phyloP scores from a whole-genome alignment of 768 basidiomycete species.

The Obba rivulosa region DNA sequence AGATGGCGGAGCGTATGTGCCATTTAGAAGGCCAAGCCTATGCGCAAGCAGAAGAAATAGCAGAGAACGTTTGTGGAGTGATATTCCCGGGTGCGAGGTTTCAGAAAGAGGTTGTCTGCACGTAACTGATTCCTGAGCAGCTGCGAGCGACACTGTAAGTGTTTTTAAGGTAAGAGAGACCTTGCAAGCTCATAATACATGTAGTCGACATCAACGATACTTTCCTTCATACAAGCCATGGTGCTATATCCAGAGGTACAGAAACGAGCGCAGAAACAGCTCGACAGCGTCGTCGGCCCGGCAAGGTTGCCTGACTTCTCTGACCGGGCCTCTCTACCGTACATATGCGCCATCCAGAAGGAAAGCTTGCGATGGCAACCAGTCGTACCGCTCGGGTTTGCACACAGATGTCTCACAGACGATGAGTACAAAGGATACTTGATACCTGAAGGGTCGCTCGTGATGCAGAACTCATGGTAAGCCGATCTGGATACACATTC shows the following conservation, averaged over 20 bases:
- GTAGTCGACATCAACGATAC: constrained; percentile 24
- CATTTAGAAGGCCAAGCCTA: too few relatives aligned
- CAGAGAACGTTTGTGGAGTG: too few relatives aligned
- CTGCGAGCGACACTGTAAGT: too few relatives aligned
- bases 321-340: constrained; percentile 15
- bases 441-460: constrained; percentile 21
- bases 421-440: constrained; percentile 22
- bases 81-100: too few relatives aligned
- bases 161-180: too few relatives aligned
- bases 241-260: constrained; percentile 31
- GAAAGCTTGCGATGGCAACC: constrained; percentile 30
- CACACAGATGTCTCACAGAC: constrained; percentile 15
- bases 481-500: not conserved
- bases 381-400: constrained; percentile 5
- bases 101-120: too few relatives aligned
- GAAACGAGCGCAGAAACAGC: constrained; percentile 31
- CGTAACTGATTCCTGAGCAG: too few relatives aligned
- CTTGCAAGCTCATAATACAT: too few relatives aligned
- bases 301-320: constrained; percentile 41
- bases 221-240: constrained; percentile 26
- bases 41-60: too few relatives aligned
- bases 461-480: constrained; percentile 15
- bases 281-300: constrained; percentile 27
- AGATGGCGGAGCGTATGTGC: too few relatives aligned
- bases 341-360: constrained; percentile 19